Conservation (phyloP, 2,329 filamentous ascomycete species). For the Claviceps paspali region DNA sequence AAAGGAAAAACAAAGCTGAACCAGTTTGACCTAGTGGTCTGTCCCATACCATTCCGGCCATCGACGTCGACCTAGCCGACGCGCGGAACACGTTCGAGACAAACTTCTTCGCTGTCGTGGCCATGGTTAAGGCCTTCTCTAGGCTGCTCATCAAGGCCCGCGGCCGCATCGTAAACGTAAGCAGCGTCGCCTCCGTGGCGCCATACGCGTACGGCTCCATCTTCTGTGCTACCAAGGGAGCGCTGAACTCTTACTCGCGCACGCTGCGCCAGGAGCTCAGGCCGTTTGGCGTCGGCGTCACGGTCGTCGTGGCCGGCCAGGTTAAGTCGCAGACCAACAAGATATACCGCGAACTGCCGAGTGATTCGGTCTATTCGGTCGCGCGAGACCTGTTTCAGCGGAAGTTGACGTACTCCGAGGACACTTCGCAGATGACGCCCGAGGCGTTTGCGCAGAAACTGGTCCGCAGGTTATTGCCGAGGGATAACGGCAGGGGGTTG, state of each 20-base stretch:
- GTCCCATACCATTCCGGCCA: background rate
- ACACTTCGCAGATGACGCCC: background rate
- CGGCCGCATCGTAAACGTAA: background rate
- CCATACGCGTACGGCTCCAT: constrained; percentile 1
- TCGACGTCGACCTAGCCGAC: background rate
- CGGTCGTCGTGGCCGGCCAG: background rate
- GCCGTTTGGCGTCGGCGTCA: constrained; percentile 1
- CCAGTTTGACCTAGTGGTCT: background rate
- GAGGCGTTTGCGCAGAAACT: background rate
- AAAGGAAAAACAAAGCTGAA: background rate
- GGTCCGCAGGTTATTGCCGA: background rate
- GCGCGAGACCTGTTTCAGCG: background rate
- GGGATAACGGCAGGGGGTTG: background rate
- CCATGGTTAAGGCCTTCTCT: background rate
- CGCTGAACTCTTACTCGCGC: background rate
- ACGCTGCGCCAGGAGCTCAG: background rate
- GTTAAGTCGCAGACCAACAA: background rate
- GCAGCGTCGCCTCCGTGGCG: background rate
- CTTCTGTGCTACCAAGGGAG: background rate
- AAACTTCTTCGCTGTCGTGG: background rate
- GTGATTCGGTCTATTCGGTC: background rate
- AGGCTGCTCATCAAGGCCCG: background rate
- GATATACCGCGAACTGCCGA: background rate
- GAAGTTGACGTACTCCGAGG: background rate
- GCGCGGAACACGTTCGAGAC: background rate